A percentile compares a stretch with the other conserved stretches of the same genome.
Conservation (phyloP, 345 rosid species). For the Euclidium syriacum region DNA sequence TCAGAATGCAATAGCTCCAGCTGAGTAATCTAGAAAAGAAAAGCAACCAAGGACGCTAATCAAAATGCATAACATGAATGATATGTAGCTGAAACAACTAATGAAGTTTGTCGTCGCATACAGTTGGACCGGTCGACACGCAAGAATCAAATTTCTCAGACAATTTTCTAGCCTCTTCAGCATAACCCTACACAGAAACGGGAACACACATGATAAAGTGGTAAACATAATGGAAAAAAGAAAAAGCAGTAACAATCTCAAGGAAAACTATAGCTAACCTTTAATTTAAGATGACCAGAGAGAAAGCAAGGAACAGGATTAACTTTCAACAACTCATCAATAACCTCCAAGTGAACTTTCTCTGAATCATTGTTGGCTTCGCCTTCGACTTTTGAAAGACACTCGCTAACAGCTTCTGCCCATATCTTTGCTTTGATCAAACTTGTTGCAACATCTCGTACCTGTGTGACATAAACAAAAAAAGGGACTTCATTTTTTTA, state of each 20-base stretch:
- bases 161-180: conserved; percentile 58
- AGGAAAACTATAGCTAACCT: conserved; percentile 43
- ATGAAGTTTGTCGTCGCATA: conserved; percentile 28
- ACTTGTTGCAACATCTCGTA: conserved; percentile 54
- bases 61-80: neutral
- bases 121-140: conserved; percentile 49
- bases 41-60: neutral
- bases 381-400: conserved; percentile 48
- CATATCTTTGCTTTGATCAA: conserved; percentile 57
- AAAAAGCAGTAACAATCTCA: conserved; percentile 1
- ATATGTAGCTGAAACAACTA: neutral
- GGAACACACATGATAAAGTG: conserved; percentile 1
- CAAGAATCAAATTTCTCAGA: conserved; percentile 48
- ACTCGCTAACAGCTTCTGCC: conserved; percentile 63
- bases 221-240: conserved; percentile 8
- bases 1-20: conserved; percentile 59
- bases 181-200: conserved; percentile 47
- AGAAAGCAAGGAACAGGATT: conserved; percentile 63
- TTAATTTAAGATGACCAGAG: conserved; percentile 56
- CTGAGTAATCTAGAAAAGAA: conserved; percentile 51
- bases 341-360: conserved; percentile 45
- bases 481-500: too few species aligned
- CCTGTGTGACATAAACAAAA: conserved; percentile 39
- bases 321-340: conserved; percentile 46
- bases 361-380: conserved; percentile 35